These are phyloP conservation scores for Collybia sordida DNA, from an alignment of 768 basidiomycete genomes.

Conservation along the genomic window DNA sequence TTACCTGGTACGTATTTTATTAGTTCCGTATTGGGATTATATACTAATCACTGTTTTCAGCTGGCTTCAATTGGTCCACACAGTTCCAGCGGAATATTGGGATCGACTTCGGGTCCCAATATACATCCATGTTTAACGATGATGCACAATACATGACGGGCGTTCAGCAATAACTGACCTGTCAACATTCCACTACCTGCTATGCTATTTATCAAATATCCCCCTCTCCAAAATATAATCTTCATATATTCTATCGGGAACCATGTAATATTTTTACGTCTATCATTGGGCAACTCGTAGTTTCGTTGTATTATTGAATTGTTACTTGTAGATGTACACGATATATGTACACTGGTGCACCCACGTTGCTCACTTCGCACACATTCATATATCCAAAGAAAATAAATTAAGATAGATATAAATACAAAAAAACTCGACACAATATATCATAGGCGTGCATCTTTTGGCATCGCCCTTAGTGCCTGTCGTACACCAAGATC, in stretches of 20 bases:
- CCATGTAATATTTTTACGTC: neutral
- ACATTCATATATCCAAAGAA: neutral
- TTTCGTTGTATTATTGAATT: neutral
- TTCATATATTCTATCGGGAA: neutral
- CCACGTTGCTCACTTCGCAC: neutral
- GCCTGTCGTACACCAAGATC: conserved; percentile 72
- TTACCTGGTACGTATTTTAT: conserved; percentile 46
- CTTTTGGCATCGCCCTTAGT: conserved; percentile 58
- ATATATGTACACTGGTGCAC: neutral
- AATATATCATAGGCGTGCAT: conserved; percentile 49
- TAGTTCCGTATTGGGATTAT: neutral
- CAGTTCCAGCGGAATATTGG: conserved; percentile 40
- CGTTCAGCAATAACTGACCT: conserved; percentile 12
- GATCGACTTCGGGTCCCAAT: conserved; percentile 25
- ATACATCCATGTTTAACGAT: conserved; percentile 20
- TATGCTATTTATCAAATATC: no score
- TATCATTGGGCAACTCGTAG: neutral
- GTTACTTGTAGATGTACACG: neutral
- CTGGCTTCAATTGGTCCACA: conserved; percentile 38
- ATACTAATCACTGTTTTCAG: conserved; percentile 5
- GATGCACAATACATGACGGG: conserved; percentile 28
- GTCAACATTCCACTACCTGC: neutral
- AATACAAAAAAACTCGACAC: neutral
- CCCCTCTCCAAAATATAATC: no score
- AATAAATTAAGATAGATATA: conserved; percentile 1